A percentile compares a stretch with the other conserved stretches of the same genome.
These are phyloP conservation scores for apple (Malus domestica) DNA, from an alignment of 306 rosid species.

Conservation along the genomic window ASM211411v1 NC_041804.1:10051501-10052000, in stretches of 20 bases:
- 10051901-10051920: conserved; percentile 86
- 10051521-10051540: conserved; percentile 65
- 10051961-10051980: conserved; percentile 51
- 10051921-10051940: conserved; percentile 52
- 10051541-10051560: conserved; percentile 98
- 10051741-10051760: conserved; percentile 86
- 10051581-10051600: conserved; percentile 69
- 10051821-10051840: conserved; percentile 13
- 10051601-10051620: conserved; percentile 56
- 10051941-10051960: conserved; percentile 45
- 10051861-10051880: conserved; percentile 73
- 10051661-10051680: conserved; percentile 36
- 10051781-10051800: not conserved
- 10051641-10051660: conserved; percentile 35
- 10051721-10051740: conserved; percentile 75
- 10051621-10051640: conserved; percentile 49
- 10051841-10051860: conserved; percentile 2
- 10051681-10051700: conserved; percentile 34
- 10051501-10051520: conserved; percentile 56
- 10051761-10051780: conserved; percentile 54
- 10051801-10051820: conserved; percentile 5
- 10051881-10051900: conserved; percentile 91
- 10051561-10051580: conserved; percentile 82
- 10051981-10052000: conserved; percentile 4
- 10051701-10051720: conserved; percentile 48